phyloP scores from a whole-genome alignment of 148 eudicot genomes.

The Cornus suecica region DNA sequence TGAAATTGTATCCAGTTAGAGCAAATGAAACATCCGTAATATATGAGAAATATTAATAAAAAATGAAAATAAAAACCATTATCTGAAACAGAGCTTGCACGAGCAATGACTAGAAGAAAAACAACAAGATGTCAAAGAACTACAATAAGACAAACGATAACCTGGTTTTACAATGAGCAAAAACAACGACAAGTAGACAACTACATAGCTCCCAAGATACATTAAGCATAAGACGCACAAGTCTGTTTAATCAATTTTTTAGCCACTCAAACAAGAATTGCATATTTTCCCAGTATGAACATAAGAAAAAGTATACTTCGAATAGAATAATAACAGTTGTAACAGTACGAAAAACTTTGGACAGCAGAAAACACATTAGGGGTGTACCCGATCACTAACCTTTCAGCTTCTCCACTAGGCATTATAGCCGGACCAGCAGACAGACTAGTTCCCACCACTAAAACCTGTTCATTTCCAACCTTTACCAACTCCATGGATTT shows the following conservation, averaged over 20 bases:
- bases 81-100: background rate
- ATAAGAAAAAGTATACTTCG: background rate
- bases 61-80: background rate
- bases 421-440: slow-evolving; percentile 88
- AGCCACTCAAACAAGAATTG: background rate
- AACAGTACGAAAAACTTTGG: slow-evolving; percentile 3
- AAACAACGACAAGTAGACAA: background rate
- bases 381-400: slow-evolving; percentile 44
- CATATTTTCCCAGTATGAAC: background rate
- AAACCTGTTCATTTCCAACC: slow-evolving; percentile 68
- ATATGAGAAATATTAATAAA: no score
- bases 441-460: slow-evolving; percentile 89
- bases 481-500: slow-evolving; percentile 82
- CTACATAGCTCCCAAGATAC: background rate
- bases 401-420: slow-evolving; percentile 98
- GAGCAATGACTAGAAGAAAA: slow-evolving; percentile 3
- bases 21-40: slow-evolving; percentile 11
- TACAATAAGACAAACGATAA: slow-evolving; percentile 1
- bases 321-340: background rate
- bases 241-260: slow-evolving; percentile 7
- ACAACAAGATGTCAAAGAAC: background rate
- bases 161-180: background rate
- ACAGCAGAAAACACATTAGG: background rate
- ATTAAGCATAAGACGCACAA: background rate
- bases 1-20: slow-evolving; percentile 25